Evolutionary conservation across 2,329 filamentous ascomycete genomes (phyloP).

Genomic region (Cordyceps militaris): DNA sequence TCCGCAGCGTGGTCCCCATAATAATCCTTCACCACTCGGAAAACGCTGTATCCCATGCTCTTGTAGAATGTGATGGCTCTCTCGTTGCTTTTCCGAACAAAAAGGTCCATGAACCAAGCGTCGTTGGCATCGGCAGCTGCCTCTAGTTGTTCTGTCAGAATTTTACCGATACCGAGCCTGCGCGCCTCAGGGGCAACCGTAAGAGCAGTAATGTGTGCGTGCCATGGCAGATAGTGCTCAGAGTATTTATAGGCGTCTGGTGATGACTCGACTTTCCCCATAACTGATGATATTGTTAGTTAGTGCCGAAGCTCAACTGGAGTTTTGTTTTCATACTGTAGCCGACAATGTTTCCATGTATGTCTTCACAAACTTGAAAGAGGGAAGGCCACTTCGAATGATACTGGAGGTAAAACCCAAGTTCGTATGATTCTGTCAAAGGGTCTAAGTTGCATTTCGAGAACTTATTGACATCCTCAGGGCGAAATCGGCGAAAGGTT

Average conservation of each 20-base stretch:
- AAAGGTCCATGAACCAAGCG: constrained; percentile 93
- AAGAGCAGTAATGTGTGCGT: constrained; percentile 93
- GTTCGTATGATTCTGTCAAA: constrained; percentile 95
- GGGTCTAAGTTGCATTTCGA: constrained; percentile 94
- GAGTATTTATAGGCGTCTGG: constrained; percentile 67
- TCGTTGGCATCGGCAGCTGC: constrained; percentile 72
- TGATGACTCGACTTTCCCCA: constrained; percentile 92
- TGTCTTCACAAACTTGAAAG: constrained; percentile 85
- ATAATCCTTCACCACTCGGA: constrained; percentile 80
- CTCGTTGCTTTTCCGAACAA: constrained; percentile 81
- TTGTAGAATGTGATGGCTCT: constrained; percentile 85
- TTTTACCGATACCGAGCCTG: constrained; percentile 78
- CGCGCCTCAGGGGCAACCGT: constrained; percentile 85
- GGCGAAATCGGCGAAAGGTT: constrained; percentile 77
- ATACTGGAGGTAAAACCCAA: constrained; percentile 93
- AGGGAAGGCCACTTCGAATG: constrained; percentile 92
- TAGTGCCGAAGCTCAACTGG: constrained; percentile 17
- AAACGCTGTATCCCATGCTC: constrained; percentile 87
- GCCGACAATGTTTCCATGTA: constrained; percentile 80
- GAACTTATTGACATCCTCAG: constrained; percentile 78
- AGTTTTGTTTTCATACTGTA: constrained; percentile 61
- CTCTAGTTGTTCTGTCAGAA: constrained; percentile 75
- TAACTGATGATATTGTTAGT: constrained; percentile 54
- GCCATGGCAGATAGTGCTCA: constrained; percentile 95
- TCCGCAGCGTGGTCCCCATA: constrained; percentile 77